Base-by-base conservation (phyloP, 2,329 filamentous ascomycete species). In the Cytospora piceae region DNA sequence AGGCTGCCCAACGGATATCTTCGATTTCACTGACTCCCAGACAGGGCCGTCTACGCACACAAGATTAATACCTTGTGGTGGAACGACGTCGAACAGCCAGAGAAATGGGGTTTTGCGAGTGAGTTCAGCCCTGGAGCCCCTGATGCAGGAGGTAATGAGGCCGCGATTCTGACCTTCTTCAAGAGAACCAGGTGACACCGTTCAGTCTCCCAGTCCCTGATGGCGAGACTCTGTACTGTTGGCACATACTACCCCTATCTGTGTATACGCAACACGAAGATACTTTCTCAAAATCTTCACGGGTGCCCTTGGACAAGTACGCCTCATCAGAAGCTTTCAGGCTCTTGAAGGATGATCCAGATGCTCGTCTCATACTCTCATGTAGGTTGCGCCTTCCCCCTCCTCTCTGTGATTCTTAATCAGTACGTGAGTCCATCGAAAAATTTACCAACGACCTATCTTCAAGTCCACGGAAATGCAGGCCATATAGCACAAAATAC, bases 41-140 rank as follows among this genome's bases (percentile, higher is more conserved):
- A 58, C 71, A 96, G 93, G 74, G 89, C 90, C 29, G 77, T 97
- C 7, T 99, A 98, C 75, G 88, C 90, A 32, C 90, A 98, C 77
- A 91, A 90, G 68, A 76, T 97, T 70, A 89, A 93, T 69, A 90
- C 89, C 3, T 82, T 86, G 3, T 87, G 84, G 75, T 93, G 87
- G 85, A 83, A 90, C 70, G 87, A 96, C 74, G 76, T 94, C 53
- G 86, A 93, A 68, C 82, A 88, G 66, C 92, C 93, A 0, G 91
- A 96, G 74, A 84, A 85, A 70, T 96, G 93, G 83, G 94, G 94
- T 0, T 97, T 97, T 76, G 87, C 92, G 62, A 91, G 92, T 94
- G 77, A 74, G 83, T 77, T 42, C 46, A 8, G 15, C 15, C 42
- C 24, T 20, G 34, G 31, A 56, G 58, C 12, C 15, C 42, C 24